Conservation (phyloP, 1,284 basidiomycete genomes). For the Inonotus hispidus region DNA sequence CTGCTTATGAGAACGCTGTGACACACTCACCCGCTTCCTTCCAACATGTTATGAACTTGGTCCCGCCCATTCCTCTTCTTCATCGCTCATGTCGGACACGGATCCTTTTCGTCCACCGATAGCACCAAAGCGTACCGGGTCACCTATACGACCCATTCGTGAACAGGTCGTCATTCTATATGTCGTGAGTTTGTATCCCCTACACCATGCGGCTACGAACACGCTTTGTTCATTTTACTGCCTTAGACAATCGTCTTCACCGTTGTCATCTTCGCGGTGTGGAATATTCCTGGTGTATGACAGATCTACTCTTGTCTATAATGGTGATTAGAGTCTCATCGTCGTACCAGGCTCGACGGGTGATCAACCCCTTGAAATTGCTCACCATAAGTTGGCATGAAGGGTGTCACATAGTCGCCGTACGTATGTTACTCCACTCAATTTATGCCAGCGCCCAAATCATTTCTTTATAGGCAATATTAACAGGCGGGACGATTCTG, state of each 20-base stretch:
- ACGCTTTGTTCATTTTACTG: neutral
- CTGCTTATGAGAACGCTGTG: neutral
- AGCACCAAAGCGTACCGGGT: slow-evolving; percentile 18
- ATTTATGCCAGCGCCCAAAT: neutral
- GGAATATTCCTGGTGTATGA: slow-evolving; percentile 63
- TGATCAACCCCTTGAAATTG: slow-evolving; percentile 76
- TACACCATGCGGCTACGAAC: neutral
- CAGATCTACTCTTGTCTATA: neutral
- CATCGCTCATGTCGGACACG: slow-evolving; percentile 4
- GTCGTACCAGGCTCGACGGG: slow-evolving; percentile 41
- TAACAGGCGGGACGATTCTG: slow-evolving; percentile 69
- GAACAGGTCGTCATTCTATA: slow-evolving; percentile 46
- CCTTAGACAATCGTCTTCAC: slow-evolving; percentile 69
- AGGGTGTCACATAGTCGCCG: slow-evolving; percentile 72
- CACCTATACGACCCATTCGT: slow-evolving; percentile 20
- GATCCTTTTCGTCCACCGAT: slow-evolving; percentile 19
- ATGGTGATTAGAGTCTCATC: neutral
- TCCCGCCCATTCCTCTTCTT: neutral
- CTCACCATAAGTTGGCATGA: slow-evolving; percentile 84
- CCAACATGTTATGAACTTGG: neutral
- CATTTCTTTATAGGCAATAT: slow-evolving; percentile 49
- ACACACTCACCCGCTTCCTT: neutral
- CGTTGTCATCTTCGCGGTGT: slow-evolving; percentile 75
- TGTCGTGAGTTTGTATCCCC: slow-evolving; percentile 47
- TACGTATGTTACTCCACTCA: slow-evolving; percentile 32